Evolutionary conservation across 1,139 yeast species (phyloP), one percentile per base, ranked within the genome.

Genomic region (Lodderomyces metapsilosis): DNA sequence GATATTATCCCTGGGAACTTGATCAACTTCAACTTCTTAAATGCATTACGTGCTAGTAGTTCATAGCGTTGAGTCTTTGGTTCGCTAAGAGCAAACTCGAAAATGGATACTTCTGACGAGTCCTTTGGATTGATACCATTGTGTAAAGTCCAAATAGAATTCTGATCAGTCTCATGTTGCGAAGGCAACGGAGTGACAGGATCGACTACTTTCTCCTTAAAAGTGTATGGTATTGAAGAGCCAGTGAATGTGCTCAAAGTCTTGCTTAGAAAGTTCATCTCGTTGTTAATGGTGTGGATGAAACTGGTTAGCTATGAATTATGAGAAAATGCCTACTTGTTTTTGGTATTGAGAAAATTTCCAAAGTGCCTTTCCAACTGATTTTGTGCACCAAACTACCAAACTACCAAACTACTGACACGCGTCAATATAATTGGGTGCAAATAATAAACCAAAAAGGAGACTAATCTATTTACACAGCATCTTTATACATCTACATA

Each of bases 1-100:
- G 74, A 69, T 40, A 89, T 68, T 16, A 89, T 74, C 1, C 95
- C 95, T 0, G 98, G 98, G 22, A 87, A 71, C 46, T 83, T 79
- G 54, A 89, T 68, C 23, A 81, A 68, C 55, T 87, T 84, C 49
- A 84, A 70, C 55, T 82, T 85, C 42, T 71, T 76, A 42, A 79
- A 70, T 40, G 86, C 76, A 58, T 88, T 88, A 40, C 71, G 64
- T 1, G 92, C 92, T 42, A 84, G 58, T 15, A 28, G 22, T 5
- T 38, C 34, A 24, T 51, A 49, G 30, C 60, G 61, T 0, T 65
- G 50, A 22, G 66, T 63, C 5, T 54, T 48, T 1, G 76, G 69
- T 20, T 74, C 70, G 39, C 61, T 70, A 37, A 76, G 58, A 48
- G 80, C 80, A 54, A 81, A 83, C 50, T 79, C 83, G 54, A 87